Evolutionary conservation across 495 filamentous ascomycete species (phyloP).

Genomic region (Immersiella caudata): DNA sequence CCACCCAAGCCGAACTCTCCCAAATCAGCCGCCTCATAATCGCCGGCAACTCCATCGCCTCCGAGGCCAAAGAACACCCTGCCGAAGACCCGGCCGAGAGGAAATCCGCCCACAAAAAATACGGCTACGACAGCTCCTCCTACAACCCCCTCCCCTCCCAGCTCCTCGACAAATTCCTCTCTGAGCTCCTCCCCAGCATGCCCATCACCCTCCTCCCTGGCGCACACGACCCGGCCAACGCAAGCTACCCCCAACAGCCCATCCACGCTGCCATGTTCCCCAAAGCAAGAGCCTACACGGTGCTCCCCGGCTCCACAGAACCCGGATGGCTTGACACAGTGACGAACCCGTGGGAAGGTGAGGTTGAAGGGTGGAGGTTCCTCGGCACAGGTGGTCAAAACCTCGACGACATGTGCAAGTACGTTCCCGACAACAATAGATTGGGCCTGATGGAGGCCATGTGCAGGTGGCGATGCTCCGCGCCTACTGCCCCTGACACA

Average conservation of each 20-base stretch:
- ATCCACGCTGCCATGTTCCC: slow-evolving; percentile 85
- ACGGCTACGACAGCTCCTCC: slow-evolving; percentile 86
- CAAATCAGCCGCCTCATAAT: slow-evolving; percentile 85
- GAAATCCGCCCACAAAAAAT: slow-evolving; percentile 65
- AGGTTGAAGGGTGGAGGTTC: slow-evolving; percentile 83
- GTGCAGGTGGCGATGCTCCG: slow-evolving; percentile 85
- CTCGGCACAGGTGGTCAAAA: slow-evolving; percentile 89
- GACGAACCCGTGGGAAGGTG: slow-evolving; percentile 91
- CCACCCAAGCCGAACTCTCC: slow-evolving; percentile 59
- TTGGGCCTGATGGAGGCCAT: slow-evolving; percentile 89
- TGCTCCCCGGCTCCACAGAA: slow-evolving; percentile 48
- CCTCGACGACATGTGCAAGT: slow-evolving; percentile 90
- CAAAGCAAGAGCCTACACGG: slow-evolving; percentile 66
- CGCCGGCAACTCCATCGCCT: slow-evolving; percentile 81
- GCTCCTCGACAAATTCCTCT: slow-evolving; percentile 80
- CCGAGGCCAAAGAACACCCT: slow-evolving; percentile 35
- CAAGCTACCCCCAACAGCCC: slow-evolving; percentile 77
- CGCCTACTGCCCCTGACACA: slow-evolving; percentile 97
- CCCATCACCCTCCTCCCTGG: slow-evolving; percentile 82
- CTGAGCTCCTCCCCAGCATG: slow-evolving; percentile 76
- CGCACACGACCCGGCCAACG: slow-evolving; percentile 74
- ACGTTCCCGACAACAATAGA: slow-evolving; percentile 73
- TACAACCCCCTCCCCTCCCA: slow-evolving; percentile 86
- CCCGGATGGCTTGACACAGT: slow-evolving; percentile 82
- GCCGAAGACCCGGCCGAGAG: slow-evolving; percentile 42